phyloP scores from a whole-genome alignment of 2,329 filamentous ascomycete genomes.

The Myriosclerotinia curreyana region DNA sequence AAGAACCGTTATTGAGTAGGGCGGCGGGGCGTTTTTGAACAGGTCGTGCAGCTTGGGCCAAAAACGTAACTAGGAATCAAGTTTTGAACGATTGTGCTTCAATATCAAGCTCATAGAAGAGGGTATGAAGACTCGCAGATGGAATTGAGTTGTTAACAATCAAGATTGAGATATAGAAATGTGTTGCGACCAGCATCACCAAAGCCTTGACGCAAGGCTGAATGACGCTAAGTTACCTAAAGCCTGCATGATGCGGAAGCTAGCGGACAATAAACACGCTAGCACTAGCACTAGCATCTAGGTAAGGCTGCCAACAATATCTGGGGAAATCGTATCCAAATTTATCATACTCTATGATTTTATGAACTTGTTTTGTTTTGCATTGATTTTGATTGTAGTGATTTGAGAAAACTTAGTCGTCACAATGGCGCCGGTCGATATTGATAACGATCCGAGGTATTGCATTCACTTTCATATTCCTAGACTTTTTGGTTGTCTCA shows the following conservation, averaged over 20 bases:
- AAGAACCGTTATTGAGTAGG: neutral
- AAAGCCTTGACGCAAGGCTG: slow-evolving; percentile 18
- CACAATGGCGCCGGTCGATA: slow-evolving; percentile 22
- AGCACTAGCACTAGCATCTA: slow-evolving; percentile 9
- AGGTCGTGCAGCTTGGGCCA: neutral
- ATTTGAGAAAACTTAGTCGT: neutral
- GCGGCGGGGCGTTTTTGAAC: neutral
- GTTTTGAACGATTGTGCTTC: neutral
- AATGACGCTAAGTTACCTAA: slow-evolving; percentile 8
- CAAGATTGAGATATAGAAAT: neutral
- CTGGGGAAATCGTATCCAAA: neutral
- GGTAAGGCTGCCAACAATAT: slow-evolving; percentile 5
- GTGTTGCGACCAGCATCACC: neutral
- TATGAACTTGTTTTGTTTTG: neutral
- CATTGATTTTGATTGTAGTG: neutral
- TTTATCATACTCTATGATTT: neutral
- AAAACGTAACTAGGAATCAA: neutral
- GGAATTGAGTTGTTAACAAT: neutral
- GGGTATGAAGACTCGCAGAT: neutral
- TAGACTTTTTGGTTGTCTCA: neutral
- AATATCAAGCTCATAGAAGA: neutral
- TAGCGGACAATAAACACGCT: slow-evolving; percentile 4
- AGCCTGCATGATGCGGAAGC: slow-evolving; percentile 6
- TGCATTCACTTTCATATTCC: neutral
- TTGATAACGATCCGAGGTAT: slow-evolving; percentile 21